Evolutionary conservation across 1,284 basidiomycete genomes (phyloP).

Genomic region (Trichosporon faecale): DNA sequence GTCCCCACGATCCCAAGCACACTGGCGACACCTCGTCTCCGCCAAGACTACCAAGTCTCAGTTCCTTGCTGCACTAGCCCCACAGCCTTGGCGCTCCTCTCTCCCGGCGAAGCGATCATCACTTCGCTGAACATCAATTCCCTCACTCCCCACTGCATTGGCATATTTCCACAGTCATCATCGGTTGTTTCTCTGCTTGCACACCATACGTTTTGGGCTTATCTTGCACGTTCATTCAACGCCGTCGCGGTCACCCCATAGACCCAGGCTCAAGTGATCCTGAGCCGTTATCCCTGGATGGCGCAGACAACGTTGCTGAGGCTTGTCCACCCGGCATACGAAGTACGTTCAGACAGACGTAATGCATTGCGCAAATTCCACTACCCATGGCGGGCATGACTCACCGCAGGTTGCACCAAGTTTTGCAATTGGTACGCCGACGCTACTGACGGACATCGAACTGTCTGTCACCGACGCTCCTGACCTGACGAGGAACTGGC

Average conservation of each 20-base stretch:
- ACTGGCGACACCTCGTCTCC: neutral
- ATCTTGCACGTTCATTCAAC: neutral
- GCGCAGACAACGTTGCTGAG: neutral
- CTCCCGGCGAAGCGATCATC: too few relatives aligned
- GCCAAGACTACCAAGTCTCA: slow-evolving; percentile 1
- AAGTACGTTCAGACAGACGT: neutral
- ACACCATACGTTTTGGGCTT: neutral
- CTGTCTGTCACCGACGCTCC: neutral
- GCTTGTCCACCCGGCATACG: neutral
- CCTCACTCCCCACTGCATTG: neutral
- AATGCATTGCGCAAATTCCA: neutral
- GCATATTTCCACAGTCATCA: neutral
- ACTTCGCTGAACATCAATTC: too few relatives aligned
- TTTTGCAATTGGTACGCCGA: neutral
- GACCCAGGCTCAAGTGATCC: neutral
- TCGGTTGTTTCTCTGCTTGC: neutral
- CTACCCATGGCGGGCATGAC: neutral
- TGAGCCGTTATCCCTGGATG: neutral
- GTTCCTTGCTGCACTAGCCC: neutral
- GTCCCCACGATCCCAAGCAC: neutral
- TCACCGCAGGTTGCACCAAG: neutral
- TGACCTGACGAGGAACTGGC: neutral
- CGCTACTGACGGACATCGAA: neutral
- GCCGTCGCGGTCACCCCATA: too few relatives aligned
- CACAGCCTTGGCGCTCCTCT: too few relatives aligned